Evolutionary conservation across 2,329 filamentous ascomycete species (phyloP).

Genomic region (Aureobasidium uvarum): DNA sequence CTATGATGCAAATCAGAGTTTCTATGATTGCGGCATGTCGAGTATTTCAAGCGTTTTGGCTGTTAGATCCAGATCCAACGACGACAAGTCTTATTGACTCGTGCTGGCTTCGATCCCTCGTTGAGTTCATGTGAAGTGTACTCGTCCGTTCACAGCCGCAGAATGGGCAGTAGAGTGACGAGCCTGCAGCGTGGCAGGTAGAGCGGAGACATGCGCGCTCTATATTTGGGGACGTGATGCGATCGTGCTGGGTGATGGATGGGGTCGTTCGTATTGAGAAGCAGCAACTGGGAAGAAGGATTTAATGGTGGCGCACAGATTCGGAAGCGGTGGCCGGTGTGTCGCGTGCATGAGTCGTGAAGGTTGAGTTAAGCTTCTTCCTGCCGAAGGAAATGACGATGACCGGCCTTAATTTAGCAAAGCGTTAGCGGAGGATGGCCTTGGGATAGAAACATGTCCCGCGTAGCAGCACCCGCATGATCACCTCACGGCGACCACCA

Average conservation of each 20-base stretch:
- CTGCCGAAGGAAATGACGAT: slow-evolving; percentile 17
- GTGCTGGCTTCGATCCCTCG: neutral
- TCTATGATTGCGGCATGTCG: neutral
- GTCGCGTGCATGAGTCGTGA: slow-evolving; percentile 4
- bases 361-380: slow-evolving; percentile 17
- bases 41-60: neutral
- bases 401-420: slow-evolving; percentile 17
- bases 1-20: slow-evolving; percentile 13
- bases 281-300: neutral
- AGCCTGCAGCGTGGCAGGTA: neutral
- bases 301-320: neutral
- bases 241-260: neutral
- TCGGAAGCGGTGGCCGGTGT: neutral
- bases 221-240: slow-evolving; percentile 11
- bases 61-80: neutral
- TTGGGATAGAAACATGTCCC: neutral
- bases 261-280: neutral
- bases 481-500: neutral
- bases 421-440: slow-evolving; percentile 11
- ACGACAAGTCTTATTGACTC: neutral
- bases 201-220: neutral
- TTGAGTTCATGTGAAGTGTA: neutral
- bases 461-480: slow-evolving; percentile 10
- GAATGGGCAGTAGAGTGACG: neutral
- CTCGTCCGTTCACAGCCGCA: slow-evolving; percentile 14